These are phyloP conservation scores for Aureobasidium lini DNA, from an alignment of 2,329 filamentous ascomycete genomes.

Conservation along the genomic window DNA sequence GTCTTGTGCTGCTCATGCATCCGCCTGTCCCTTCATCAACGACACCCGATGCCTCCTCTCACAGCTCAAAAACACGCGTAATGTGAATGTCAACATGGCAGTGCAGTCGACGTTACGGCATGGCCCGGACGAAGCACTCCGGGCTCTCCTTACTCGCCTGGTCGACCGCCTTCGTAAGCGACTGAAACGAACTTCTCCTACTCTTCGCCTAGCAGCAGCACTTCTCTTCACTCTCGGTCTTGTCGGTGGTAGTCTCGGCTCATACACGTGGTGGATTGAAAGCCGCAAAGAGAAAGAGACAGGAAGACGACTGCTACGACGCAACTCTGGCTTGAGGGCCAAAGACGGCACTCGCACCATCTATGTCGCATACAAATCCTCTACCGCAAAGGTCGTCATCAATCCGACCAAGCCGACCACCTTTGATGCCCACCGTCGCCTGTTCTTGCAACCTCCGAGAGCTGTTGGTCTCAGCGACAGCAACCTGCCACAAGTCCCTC, in stretches of 20 bases:
- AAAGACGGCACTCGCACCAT: conserved; percentile 94
- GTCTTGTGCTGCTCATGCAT: background rate
- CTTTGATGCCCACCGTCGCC: conserved; percentile 87
- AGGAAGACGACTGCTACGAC: conserved; percentile 71
- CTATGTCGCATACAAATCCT: conserved; percentile 84
- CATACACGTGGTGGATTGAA: conserved; percentile 67
- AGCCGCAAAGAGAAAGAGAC: conserved; percentile 72
- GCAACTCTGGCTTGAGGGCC: conserved; percentile 86
- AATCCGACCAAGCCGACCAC: conserved; percentile 84
- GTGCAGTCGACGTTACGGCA: conserved; percentile 70
- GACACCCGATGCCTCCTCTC: background rate
- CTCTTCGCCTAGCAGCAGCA: conserved; percentile 66
- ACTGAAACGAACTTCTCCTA: conserved; percentile 59
- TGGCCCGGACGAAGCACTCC: conserved; percentile 36
- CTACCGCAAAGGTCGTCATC: conserved; percentile 86
- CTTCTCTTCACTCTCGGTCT: conserved; percentile 71
- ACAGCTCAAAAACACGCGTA: background rate
- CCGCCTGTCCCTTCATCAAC: background rate
- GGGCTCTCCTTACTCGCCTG: conserved; percentile 42
- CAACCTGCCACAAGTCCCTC: conserved; percentile 59
- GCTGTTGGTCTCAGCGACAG: conserved; percentile 70
- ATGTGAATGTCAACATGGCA: conserved; percentile 53
- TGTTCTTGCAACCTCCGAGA: conserved; percentile 86
- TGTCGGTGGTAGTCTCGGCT: conserved; percentile 69
- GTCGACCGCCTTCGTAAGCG: conserved; percentile 40